Evolutionary conservation across 352 stramenopile species (phyloP).

Genomic region (Pythium coloratum): DNA sequence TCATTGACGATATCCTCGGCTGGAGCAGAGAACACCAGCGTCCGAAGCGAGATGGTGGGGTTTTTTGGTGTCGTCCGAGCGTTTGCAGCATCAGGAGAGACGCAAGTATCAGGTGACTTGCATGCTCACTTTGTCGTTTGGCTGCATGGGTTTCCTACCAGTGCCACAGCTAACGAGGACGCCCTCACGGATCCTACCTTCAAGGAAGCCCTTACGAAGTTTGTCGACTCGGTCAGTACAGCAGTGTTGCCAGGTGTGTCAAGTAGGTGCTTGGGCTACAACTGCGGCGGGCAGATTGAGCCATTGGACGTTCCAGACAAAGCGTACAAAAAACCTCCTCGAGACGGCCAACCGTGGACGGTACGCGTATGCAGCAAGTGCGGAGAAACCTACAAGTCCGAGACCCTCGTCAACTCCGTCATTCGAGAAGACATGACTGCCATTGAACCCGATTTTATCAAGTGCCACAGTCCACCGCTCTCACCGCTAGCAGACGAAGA

Average conservation of each 20-base stretch:
- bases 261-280: neutral
- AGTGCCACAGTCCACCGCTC: neutral
- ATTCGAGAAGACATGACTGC: neutral
- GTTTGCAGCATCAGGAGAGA: slow-evolving; percentile 8
- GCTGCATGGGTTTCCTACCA: slow-evolving; percentile 8
- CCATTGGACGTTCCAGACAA: neutral
- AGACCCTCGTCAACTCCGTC: neutral
- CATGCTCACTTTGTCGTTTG: slow-evolving; percentile 9
- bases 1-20: slow-evolving; percentile 7
- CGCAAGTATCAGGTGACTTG: slow-evolving; percentile 8
- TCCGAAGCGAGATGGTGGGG: neutral
- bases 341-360: neutral
- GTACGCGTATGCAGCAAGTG: neutral
- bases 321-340: slow-evolving; percentile 6
- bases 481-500: neutral
- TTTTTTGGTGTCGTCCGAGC: slow-evolving; percentile 3
- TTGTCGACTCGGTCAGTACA: neutral
- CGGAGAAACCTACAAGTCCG: neutral
- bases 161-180: neutral
- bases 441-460: neutral
- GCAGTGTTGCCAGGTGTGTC: neutral
- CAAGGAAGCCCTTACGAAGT: neutral
- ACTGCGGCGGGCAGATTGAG: neutral
- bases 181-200: neutral
- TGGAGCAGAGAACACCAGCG: neutral